These are phyloP conservation scores for Irpex sp. DNA, from an alignment of 1,284 basidiomycete genomes.

Conservation along the genomic window DNA sequence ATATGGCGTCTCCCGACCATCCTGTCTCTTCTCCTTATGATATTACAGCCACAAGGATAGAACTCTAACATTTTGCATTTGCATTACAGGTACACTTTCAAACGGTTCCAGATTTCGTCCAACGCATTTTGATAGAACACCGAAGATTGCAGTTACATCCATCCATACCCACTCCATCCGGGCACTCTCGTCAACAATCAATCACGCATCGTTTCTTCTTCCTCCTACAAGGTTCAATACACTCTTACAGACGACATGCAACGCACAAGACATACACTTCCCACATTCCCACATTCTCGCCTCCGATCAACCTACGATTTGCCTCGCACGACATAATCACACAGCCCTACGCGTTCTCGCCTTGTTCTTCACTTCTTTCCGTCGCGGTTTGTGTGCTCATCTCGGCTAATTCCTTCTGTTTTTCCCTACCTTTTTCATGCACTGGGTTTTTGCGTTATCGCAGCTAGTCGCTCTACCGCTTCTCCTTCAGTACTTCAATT, in stretches of 20 bases:
- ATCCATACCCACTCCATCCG: background rate
- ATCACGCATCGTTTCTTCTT: background rate
- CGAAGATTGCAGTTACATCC: background rate
- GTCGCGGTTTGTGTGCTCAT: background rate
- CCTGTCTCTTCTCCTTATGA: background rate
- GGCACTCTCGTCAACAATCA: background rate
- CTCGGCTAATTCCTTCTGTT: background rate
- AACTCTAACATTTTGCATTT: no score
- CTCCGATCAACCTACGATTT: background rate
- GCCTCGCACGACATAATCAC: background rate
- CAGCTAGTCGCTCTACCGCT: background rate
- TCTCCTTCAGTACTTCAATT: background rate
- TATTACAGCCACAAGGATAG: background rate
- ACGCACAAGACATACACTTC: background rate
- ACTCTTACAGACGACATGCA: background rate
- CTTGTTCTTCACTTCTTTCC: background rate
- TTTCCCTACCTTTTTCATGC: background rate
- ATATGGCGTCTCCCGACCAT: background rate
- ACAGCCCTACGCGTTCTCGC: no score
- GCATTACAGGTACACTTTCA: conserved; percentile 71
- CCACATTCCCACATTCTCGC: background rate
- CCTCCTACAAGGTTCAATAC: background rate
- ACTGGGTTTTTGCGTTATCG: background rate
- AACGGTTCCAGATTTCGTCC: conserved; percentile 57
- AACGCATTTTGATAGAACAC: conserved; percentile 26